Percentiles rank a stretch among this genome's conserved stretches.
Evolutionary conservation across 768 basidiomycete species (phyloP).

Genomic region (Boletus reticuloceps): DNA sequence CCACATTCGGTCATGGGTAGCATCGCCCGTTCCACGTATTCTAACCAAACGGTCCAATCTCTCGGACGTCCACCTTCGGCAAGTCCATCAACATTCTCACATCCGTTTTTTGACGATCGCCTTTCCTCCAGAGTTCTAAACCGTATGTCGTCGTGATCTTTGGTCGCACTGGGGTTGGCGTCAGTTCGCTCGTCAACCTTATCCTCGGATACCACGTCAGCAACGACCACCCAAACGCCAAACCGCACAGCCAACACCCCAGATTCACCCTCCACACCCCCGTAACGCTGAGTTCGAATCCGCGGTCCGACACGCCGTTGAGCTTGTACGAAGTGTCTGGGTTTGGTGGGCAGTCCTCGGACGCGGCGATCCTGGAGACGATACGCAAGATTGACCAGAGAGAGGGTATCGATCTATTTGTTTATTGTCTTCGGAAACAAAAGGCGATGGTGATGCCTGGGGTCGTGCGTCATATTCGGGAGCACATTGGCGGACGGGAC

Average conservation of each 20-base stretch:
- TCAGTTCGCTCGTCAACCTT: slow-evolving; percentile 30
- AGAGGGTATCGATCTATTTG: slow-evolving; percentile 20
- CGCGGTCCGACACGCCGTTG: not conserved
- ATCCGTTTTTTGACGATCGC: not conserved
- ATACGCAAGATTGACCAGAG: slow-evolving; percentile 14
- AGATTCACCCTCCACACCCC: too few relatives aligned
- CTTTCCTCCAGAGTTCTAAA: not conserved
- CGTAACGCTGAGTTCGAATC: too few relatives aligned
- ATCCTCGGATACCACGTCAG: slow-evolving; percentile 20
- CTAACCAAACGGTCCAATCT: not conserved
- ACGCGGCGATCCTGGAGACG: slow-evolving; percentile 11
- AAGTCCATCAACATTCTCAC: not conserved
- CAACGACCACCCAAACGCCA: slow-evolving; percentile 11
- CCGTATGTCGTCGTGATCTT: slow-evolving; percentile 28
- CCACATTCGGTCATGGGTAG: not conserved
- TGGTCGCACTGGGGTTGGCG: slow-evolving; percentile 26
- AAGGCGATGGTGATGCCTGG: slow-evolving; percentile 13
- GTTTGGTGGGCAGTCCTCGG: slow-evolving; percentile 7
- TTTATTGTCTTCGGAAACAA: slow-evolving; percentile 25
- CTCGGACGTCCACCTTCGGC: not conserved
- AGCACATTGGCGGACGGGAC: not conserved
- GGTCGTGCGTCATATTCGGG: slow-evolving; percentile 5
- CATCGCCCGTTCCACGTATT: not conserved
- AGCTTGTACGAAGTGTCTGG: slow-evolving; percentile 26
- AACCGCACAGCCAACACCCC: not conserved